Evolutionary conservation across 495 filamentous ascomycete species (phyloP).

Genomic region (Neurospora sp.): DNA sequence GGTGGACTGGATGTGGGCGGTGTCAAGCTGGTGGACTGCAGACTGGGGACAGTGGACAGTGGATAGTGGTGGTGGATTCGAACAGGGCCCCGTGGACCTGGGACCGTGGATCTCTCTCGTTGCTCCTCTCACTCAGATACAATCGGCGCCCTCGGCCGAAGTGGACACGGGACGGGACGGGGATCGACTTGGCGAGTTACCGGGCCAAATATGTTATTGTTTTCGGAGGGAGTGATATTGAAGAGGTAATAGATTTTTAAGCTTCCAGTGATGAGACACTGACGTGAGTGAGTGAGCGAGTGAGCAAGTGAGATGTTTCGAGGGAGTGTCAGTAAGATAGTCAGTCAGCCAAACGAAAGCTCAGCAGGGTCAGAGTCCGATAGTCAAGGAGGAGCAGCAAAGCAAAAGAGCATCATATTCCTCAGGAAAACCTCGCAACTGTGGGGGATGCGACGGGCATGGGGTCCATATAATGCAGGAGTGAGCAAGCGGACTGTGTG

Average conservation of each 20-base stretch:
- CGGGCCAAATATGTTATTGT: neutral
- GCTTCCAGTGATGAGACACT: neutral
- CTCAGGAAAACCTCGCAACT: constrained; percentile 9
- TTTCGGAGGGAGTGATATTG: neutral
- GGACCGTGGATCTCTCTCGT: neutral
- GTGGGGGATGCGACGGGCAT: constrained; percentile 13
- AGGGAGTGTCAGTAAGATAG: neutral
- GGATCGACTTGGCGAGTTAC: neutral
- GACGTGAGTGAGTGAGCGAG: neutral
- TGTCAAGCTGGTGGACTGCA: neutral
- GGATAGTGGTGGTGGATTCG: neutral
- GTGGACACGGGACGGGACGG: neutral
- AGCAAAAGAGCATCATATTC: neutral
- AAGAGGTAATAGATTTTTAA: neutral
- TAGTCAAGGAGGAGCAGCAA: neutral
- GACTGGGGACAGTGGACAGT: constrained; percentile 1
- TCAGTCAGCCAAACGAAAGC: neutral
- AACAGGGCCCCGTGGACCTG: neutral
- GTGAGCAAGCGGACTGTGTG: neutral
- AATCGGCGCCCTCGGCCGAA: neutral
- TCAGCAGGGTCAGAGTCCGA: neutral
- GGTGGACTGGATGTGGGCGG: neutral
- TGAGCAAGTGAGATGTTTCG: neutral
- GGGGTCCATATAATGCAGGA: constrained; percentile 14
- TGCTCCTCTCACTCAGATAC: neutral